Evolutionary conservation across 2,329 filamentous ascomycete species (phyloP), one percentile per base, ranked within the genome.

Genomic region (Akanthomyces dipterigenus): DNA sequence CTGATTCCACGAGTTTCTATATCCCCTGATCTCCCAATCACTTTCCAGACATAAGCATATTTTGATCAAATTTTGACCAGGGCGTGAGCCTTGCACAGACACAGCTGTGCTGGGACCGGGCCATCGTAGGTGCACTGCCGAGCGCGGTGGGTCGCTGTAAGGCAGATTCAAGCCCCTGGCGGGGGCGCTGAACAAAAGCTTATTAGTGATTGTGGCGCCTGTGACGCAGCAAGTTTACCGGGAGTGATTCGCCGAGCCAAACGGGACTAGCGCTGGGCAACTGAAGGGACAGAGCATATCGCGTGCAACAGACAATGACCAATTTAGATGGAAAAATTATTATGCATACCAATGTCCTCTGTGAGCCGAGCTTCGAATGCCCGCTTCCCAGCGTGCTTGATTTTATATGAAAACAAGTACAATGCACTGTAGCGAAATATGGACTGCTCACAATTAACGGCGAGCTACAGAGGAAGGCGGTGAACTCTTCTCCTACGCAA

Each of bases 401-500:
- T 38, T 14, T 16, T 3, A 3, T 16, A 4, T 5, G 14, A 16
- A 1, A 4, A n/a, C n/a, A 24, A 46, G 20, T 24, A 22, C 20
- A 24, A 5, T 16, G 12, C 18, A n/a, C 42, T 8, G 20, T 3
- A 24, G 12, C 43, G 11, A 24, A 45, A 24, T 20, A 14, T 34
- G 31, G 28, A 8, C 31, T 38, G 26, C 24, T n/a, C 46, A 28
- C 36, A 22, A 3, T 9, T 5, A 3, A 43, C 54, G 42, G 42
- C 45, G 34, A 48, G 45, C 55, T n/a, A 61, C 38, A 61, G 40
- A 20, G 62, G 63, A 57, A 64, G 64, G 64, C 64, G 64, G 64
- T 65, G 59, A 64, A 38, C 1, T 20, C 24, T 20, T 16, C 20
- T 9, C 6, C 24, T 18, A 22, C 51, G 28, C 22, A 49, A 18